Base-by-base conservation (phyloP, 2,329 filamentous ascomycete species). In the Colletotrichum viniferum region DNA sequence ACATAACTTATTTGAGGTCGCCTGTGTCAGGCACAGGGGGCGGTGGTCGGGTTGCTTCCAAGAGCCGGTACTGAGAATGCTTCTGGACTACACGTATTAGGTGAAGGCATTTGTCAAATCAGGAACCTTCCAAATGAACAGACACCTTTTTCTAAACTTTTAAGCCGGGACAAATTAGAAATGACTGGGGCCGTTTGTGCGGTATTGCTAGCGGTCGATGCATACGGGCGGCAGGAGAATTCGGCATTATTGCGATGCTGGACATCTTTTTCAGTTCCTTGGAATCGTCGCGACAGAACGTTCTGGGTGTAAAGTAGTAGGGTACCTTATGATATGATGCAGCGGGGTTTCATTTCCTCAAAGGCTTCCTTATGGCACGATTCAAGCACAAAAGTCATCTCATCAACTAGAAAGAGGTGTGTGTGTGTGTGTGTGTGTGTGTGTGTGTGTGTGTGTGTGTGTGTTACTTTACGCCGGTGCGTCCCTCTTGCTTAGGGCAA, bases 21-120 rank as follows among this genome's bases (percentile, higher is more conserved):
- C 38, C 2, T n/a, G 9, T 43, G 18, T n/a, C 3, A 0, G 38
- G 5, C 9, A 43, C 8, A 5, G 18, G 0, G 4, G 9, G 8
- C 9, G 18, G 0, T 43, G 4, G 38, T 43, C 9, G 38, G 18
- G 18, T 43, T 48, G 38, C 38, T n/a, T n/a, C 38, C 5, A n/a
- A 48, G 9, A n/a, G 18, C 3, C 18, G 38, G 18, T 48, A 48
- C 18, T n/a, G 18, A 48, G 5, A 43, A 0, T 12, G 9, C 18
- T 48, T 43, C 9, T 48, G 38, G 5, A 7, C 18, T 48, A 12
- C 3, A n/a, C 18, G 7, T 10, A n/a, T 0, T 12, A 12, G 1
- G 5, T 48, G 18, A 21, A 4, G 9, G 5, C 1, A 2, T n/a
- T 12, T n/a, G 9, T n/a, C 38, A 2, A 48, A 48, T 12, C 5